Base-by-base conservation (phyloP, 1,139 yeast species). In the Scheffersomyces cryptocercus region DNA sequence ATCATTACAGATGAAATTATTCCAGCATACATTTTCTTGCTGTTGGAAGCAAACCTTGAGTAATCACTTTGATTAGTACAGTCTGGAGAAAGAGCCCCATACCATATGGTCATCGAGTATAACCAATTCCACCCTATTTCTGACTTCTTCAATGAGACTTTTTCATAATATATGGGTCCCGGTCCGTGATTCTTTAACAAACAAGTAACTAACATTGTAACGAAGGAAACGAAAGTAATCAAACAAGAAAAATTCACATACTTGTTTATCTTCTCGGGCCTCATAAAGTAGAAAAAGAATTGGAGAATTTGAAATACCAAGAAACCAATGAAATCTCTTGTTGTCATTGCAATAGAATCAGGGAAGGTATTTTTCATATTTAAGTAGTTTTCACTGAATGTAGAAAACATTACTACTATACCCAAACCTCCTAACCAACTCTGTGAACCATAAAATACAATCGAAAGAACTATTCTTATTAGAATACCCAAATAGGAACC, bases 61-160 rank as follows among this genome's bases (percentile, higher is more conserved):
- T 71, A 73, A 24, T 73, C 79, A 10, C 71, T 60, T 44, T 70
- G 74, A 51, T 75, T 75, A 26, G 77, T 62, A 28, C 70, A 58
- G 45, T 64, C 74, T 0, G 75, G 63, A 44, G 75, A 58, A 12
- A 69, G 59, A 12, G 62, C 68, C 58, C 77, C 75, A 43, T 70
- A 70, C 71, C 77, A 70, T 37, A 69, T 61, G 4, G 73, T 70
- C 28, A 73, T 65, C 50, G 69, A 62, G 42, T 66, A 66, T 16
- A 73, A 64, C 69, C 77, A 72, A 20, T 64, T 66, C 71, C 75
- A 70, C 12, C 67, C 68, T 26, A 48, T 48, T 38, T 42, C 37
- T 4, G 47, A 31, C 34, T 31, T 31, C 11, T 15, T 13, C 14
- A 13, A 13, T 13, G 14, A 13, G 14, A 13, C 14, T 13, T 13